These are phyloP conservation scores for Candida maris DNA, from an alignment of 805 yeast genomes.

Conservation along the genomic window DNA sequence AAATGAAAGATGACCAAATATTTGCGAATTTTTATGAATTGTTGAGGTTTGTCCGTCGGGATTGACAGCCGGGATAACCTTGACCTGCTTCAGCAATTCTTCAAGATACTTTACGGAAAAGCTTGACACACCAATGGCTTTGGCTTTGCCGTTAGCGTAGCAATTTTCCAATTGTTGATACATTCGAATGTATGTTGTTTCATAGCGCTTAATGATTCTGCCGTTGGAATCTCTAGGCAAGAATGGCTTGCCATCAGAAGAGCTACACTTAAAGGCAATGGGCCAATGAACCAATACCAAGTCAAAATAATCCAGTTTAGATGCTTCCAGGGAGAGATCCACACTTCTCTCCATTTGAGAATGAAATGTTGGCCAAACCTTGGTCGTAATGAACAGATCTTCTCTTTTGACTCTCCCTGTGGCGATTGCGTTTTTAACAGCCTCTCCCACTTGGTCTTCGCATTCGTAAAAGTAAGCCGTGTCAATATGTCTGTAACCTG, in stretches of 20 bases:
- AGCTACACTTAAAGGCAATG: constrained; percentile 28
- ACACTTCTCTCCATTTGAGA: constrained; percentile 33
- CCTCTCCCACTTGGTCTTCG: constrained; percentile 41
- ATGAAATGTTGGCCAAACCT: constrained; percentile 23
- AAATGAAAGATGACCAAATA: too few relatives aligned
- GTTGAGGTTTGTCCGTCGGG: too few relatives aligned
- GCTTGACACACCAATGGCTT: constrained; percentile 46
- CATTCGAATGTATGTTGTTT: constrained; percentile 59
- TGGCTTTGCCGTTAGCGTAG: constrained; percentile 44
- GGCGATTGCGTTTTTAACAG: constrained; percentile 25
- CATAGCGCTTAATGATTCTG: constrained; percentile 15
- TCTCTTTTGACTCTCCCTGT: constrained; percentile 10
- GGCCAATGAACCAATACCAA: constrained; percentile 48
- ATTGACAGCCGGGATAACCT: constrained; percentile 39
- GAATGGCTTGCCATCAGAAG: constrained; percentile 16
- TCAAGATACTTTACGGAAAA: constrained; percentile 27
- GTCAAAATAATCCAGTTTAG: constrained; percentile 42
- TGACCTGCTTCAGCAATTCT: constrained; percentile 32
- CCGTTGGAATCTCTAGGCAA: constrained; percentile 25
- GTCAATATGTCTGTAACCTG: constrained; percentile 42
- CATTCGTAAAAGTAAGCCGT: constrained; percentile 39
- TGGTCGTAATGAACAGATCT: constrained; percentile 20
- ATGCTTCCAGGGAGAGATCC: constrained; percentile 34
- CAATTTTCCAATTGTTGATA: constrained; percentile 68
- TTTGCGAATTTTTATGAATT: too few relatives aligned